A percentile compares a stretch with the other conserved stretches of the same genome.
Evolutionary conservation across 2,329 filamentous ascomycete species (phyloP).

Genomic region (Neopestalotiopsis sp.): DNA sequence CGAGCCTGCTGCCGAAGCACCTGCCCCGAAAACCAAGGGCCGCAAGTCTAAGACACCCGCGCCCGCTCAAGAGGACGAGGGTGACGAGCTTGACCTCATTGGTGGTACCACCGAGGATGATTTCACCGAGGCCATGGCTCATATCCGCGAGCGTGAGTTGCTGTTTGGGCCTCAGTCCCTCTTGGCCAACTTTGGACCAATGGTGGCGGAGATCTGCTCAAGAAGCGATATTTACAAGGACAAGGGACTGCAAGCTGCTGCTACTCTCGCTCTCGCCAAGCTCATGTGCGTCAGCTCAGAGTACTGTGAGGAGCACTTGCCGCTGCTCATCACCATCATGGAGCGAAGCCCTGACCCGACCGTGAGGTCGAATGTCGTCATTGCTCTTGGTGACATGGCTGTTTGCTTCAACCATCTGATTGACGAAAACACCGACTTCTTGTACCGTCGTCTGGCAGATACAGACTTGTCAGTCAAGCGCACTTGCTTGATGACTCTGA

Average conservation of each 20-base stretch:
- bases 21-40: constrained; percentile 29
- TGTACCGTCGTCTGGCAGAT: constrained; percentile 93
- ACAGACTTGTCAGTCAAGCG: constrained; percentile 89
- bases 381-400: constrained; percentile 97
- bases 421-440: constrained; percentile 97
- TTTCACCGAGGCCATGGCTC: constrained; percentile 84
- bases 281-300: constrained; percentile 98
- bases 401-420: constrained; percentile 99
- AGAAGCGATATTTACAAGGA: constrained; percentile 94
- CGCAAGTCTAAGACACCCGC: constrained; percentile 36
- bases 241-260: constrained; percentile 87
- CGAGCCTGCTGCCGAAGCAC: constrained; percentile 44
- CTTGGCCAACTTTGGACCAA: constrained; percentile 85
- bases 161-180: constrained; percentile 81
- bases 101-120: constrained; percentile 95
- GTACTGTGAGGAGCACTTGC: constrained; percentile 92
- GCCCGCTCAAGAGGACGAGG: constrained; percentile 63
- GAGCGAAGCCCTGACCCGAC: constrained; percentile 92
- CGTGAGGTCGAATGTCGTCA: constrained; percentile 93
- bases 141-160: constrained; percentile 84
- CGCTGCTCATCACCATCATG: constrained; percentile 95
- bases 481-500: constrained; percentile 97
- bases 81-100: constrained; percentile 93
- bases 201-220: constrained; percentile 92
- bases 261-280: constrained; percentile 93